Percentiles rank a stretch among this genome's conserved stretches.
These are phyloP conservation scores for Mycena amicta DNA, from an alignment of 768 basidiomycete species.

Conservation along the genomic window DNA sequence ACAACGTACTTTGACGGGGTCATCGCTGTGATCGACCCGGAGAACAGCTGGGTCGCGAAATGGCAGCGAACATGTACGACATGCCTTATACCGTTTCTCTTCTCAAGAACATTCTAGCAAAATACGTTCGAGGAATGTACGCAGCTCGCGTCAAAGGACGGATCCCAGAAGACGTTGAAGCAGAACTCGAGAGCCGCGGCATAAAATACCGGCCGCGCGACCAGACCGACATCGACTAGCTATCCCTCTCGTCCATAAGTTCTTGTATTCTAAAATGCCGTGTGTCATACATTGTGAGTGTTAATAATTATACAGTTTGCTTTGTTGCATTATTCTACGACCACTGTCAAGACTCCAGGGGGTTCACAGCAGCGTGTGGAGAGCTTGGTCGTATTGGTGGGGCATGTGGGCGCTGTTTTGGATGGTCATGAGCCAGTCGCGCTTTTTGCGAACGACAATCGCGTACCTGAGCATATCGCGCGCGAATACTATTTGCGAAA, in stretches of 20 bases:
- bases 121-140: constrained; percentile 90
- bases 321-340: constrained; percentile 3
- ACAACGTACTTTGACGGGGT: constrained; percentile 92
- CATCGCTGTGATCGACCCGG: constrained; percentile 83
- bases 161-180: constrained; percentile 83
- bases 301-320: too few species aligned
- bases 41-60: constrained; percentile 91
- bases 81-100: not conserved
- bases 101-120: constrained; percentile 53
- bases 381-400: constrained; percentile 75
- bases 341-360: too few species aligned
- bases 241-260: too few species aligned
- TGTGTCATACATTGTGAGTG: constrained; percentile 12
- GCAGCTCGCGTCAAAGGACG: constrained; percentile 88
- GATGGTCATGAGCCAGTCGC: not conserved
- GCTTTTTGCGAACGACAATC: constrained; percentile 5
- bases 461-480: constrained; percentile 76
- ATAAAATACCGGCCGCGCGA: constrained; percentile 88
- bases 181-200: constrained; percentile 72
- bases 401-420: constrained; percentile 68
- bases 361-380: constrained; percentile 65
- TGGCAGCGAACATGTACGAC: constrained; percentile 91
- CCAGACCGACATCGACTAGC: constrained; percentile 72
- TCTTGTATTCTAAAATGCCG: too few species aligned
- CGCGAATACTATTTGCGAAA: constrained; percentile 80